phyloP scores from a whole-genome alignment of 2,329 filamentous ascomycete species.

The Claviceps purpurea region DNA sequence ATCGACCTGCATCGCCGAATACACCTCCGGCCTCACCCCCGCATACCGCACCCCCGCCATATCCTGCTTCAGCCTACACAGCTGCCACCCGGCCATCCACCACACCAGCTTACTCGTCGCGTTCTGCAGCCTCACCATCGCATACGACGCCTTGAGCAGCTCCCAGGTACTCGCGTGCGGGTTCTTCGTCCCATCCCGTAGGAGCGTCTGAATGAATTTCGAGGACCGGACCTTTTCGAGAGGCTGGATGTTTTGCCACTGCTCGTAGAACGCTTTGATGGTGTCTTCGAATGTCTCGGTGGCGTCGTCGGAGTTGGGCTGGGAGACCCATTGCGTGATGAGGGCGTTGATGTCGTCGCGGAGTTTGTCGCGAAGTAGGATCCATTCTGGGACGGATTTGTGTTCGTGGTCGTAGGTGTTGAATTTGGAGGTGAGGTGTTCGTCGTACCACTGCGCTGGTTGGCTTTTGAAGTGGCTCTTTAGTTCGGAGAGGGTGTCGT shows the following conservation, averaged over 20 bases:
- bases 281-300: constrained; percentile 12
- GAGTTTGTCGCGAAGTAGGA: constrained; percentile 2
- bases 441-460: neutral
- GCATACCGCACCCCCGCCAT: constrained; percentile 9
- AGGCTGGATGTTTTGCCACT: constrained; percentile 30
- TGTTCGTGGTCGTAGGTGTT: neutral
- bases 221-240: constrained; percentile 11
- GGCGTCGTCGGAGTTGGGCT: constrained; percentile 2
- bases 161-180: constrained; percentile 27
- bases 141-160: constrained; percentile 35
- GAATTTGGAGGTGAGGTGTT: neutral
- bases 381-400: constrained; percentile 15
- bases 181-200: constrained; percentile 14
- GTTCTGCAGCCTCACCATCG: constrained; percentile 25
- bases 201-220: constrained; percentile 14
- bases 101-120: constrained; percentile 24
- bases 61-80: constrained; percentile 32
- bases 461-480: neutral
- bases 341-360: constrained; percentile 18
- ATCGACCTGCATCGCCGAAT: constrained; percentile 24
- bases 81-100: constrained; percentile 34
- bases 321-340: constrained; percentile 18
- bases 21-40: constrained; percentile 23
- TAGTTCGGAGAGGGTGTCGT: neutral
- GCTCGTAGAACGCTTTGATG: constrained; percentile 23